A percentile compares a stretch with the other conserved stretches of the same genome.
phyloP scores from a whole-genome alignment of 1,284 basidiomycete genomes.

The Stygiomarasmius scandens region DNA sequence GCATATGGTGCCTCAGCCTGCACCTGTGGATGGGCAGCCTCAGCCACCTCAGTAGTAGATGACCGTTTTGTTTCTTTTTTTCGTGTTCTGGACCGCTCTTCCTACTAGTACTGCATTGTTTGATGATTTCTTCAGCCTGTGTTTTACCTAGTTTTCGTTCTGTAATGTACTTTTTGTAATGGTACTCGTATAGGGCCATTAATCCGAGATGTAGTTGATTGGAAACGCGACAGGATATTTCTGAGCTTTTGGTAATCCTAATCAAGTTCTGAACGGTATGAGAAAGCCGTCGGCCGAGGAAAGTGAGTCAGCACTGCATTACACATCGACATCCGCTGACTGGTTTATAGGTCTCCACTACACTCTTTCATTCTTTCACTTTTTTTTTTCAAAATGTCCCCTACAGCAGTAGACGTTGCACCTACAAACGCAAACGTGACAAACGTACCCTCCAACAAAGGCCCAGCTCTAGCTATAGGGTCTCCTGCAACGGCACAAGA shows the following conservation, averaged over 20 bases:
- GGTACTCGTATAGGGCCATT: too few relatives aligned
- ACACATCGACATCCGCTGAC: not conserved
- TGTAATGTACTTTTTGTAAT: not conserved
- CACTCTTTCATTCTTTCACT: not conserved
- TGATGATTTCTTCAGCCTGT: not conserved
- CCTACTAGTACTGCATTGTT: not conserved
- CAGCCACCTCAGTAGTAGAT: slow-evolving; percentile 24
- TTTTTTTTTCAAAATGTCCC: slow-evolving; percentile 50
- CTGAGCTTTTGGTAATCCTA: too few relatives aligned
- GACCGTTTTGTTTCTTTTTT: not conserved
- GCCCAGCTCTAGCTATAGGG: slow-evolving; percentile 66
- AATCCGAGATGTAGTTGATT: too few relatives aligned
- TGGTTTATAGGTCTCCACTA: not conserved
- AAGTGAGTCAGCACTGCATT: slow-evolving; percentile 2
- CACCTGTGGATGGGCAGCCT: slow-evolving; percentile 36
- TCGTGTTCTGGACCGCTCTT: too few relatives aligned
- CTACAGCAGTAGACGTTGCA: slow-evolving; percentile 50
- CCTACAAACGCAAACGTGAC: slow-evolving; percentile 20
- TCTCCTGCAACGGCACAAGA: slow-evolving; percentile 74
- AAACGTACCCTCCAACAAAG: too few relatives aligned
- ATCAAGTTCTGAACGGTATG: too few relatives aligned
- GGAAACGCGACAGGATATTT: too few relatives aligned
- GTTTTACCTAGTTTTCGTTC: not conserved
- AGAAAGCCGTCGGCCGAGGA: too few relatives aligned
- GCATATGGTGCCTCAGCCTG: slow-evolving; percentile 42